Evolutionary conservation across 2,329 filamentous ascomycete species (phyloP).

Genomic region (Fusarium multiceps): DNA sequence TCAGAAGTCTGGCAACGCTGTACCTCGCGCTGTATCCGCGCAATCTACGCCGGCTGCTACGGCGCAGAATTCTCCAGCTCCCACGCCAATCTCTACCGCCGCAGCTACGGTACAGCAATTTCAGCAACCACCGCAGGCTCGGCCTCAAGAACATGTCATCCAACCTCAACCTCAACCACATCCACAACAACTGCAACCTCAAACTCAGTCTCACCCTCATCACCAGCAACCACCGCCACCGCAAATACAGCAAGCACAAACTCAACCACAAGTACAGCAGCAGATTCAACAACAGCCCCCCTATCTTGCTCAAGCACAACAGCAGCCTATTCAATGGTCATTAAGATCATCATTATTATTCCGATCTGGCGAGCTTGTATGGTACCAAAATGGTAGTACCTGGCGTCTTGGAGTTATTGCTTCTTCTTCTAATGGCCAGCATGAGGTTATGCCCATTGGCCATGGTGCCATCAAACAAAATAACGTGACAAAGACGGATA

Average conservation of each 20-base stretch:
- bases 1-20: conserved; percentile 48
- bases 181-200: conserved; percentile 9
- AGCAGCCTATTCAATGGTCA: conserved; percentile 46
- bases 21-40: conserved; percentile 48
- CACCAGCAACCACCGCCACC: conserved; percentile 41
- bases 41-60: conserved; percentile 33
- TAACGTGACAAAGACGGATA: conserved; percentile 53
- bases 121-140: conserved; percentile 23
- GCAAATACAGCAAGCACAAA: conserved; percentile 21
- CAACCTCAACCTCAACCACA: conserved; percentile 28
- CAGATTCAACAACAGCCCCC: conserved; percentile 40
- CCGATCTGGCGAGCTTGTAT: conserved; percentile 62
- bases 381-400: conserved; percentile 60
- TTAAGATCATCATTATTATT: conserved; percentile 55
- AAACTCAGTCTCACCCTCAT: conserved; percentile 17
- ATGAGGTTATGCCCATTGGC: conserved; percentile 56
- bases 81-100: conserved; percentile 22
- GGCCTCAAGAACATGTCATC: conserved; percentile 22
- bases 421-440: conserved; percentile 45
- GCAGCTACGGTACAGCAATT: conserved; percentile 22
- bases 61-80: conserved; percentile 35
- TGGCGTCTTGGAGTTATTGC: conserved; percentile 62
- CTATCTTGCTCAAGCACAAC: conserved; percentile 30
- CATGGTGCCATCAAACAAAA: conserved; percentile 54
- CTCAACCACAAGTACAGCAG: conserved; percentile 24